Evolutionary conservation across 2,329 filamentous ascomycete genomes (phyloP), one percentile per base, ranked within the genome.

Genomic region (Lasiodiplodia theobromae): DNA sequence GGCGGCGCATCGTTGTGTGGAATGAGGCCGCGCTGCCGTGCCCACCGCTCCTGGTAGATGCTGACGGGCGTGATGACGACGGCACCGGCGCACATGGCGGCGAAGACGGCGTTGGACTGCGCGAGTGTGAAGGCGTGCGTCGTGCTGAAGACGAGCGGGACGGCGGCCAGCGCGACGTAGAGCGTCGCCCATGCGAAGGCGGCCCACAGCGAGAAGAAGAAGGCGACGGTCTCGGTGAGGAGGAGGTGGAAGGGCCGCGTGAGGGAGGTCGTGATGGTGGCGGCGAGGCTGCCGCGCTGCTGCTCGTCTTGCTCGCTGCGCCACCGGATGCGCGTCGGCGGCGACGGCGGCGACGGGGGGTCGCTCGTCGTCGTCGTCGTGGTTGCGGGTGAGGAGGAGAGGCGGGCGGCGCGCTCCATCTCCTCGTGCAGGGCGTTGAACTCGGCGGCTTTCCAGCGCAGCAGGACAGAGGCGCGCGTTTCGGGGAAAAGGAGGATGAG

Each of bases 181-280:
- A 97, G 86, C 0, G 97, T 87, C 0, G 91, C 93, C 94, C 94
- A 97, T 18, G 90, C 90, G 78, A 97, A 97, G 0, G 92, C 86
- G 0, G 93, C 91, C 94, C 94, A 97, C 0, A 97, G 84, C 0
- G 91, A 93, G 82, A 97, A 97, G 82, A 88, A 93, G 79, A 94
- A 93, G n/a, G 94, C 91, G 16, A 93, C 89, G 0, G 91, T 90
- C 72, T 94, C 92, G 0, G 91, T 93, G 72, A 90, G 81, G 23
- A 94, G 87, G 1, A 94, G 85, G 74, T 89, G 88, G 77, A 97
- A 96, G 0, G 94, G 94, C 0, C 93, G 87, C 71, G 88, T 89
- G 10, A 94, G 79, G 0, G 92, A 96, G 12, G 92, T 88, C 4
- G 84, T 82, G 64, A 97, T 89, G 87, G 94, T 92, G 69, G 86